Conservation (phyloP, 2,329 filamentous ascomycete genomes). For the Trichophyton schoenleinii region DNA sequence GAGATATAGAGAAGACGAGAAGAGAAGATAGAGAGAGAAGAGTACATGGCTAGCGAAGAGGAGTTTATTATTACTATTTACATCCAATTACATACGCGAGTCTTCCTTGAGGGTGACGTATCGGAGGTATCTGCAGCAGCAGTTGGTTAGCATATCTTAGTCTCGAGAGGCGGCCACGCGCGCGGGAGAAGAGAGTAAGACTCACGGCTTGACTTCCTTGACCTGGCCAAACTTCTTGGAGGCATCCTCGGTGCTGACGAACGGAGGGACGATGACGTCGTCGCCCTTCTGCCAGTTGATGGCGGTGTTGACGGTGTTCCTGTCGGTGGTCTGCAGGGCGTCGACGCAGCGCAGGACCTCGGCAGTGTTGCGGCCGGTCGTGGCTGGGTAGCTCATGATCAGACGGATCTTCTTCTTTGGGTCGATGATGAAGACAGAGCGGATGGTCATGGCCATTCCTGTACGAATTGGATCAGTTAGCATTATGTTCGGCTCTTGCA, state of each 20-base stretch:
- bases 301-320: conserved; percentile 75
- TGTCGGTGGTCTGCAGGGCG: conserved; percentile 71
- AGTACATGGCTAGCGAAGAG: background rate
- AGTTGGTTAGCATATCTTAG: background rate
- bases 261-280: conserved; percentile 83
- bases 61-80: background rate
- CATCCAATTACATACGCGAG: background rate
- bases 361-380: conserved; percentile 69
- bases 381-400: conserved; percentile 85
- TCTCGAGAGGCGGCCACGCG: too few species aligned
- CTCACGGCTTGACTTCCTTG: conserved; percentile 46
- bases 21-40: background rate
- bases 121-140: conserved; percentile 24
- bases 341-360: conserved; percentile 70
- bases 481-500: background rate
- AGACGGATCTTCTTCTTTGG: conserved; percentile 85
- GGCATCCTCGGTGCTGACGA: conserved; percentile 71
- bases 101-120: conserved; percentile 26
- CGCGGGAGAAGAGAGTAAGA: background rate
- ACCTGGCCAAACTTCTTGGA: conserved; percentile 74
- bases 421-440: conserved; percentile 89
- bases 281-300: conserved; percentile 84
- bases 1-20: background rate
- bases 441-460: conserved; percentile 76
- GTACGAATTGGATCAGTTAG: background rate